These are phyloP conservation scores for Cystobasidiaceae sp. DNA, from an alignment of 1,284 basidiomycete genomes.

Conservation along the genomic window DNA sequence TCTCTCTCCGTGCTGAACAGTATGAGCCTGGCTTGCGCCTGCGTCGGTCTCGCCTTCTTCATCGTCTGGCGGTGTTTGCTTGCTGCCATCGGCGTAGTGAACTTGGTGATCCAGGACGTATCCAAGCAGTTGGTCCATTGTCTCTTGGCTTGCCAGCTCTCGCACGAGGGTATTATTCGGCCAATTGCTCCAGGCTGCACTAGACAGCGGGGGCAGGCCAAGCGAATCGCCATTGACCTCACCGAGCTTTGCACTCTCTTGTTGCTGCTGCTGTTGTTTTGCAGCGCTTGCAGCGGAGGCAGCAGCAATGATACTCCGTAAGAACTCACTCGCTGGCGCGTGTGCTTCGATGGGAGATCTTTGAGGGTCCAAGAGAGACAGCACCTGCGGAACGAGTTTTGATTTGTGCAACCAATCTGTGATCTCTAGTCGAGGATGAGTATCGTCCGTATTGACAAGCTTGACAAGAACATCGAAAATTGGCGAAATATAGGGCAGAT, in stretches of 20 bases:
- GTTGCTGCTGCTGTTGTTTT: slow-evolving; percentile 42
- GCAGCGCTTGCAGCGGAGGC: slow-evolving; percentile 76
- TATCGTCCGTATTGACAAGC: slow-evolving; percentile 86
- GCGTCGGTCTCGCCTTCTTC: too few relatives aligned
- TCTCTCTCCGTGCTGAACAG: too few relatives aligned
- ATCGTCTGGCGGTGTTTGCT: too few relatives aligned
- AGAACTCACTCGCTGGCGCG: slow-evolving; percentile 79
- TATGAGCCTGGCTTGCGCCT: too few relatives aligned
- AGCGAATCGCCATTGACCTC: slow-evolving; percentile 41
- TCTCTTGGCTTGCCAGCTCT: slow-evolving; percentile 74
- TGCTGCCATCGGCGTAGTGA: too few relatives aligned
- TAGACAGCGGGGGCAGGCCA: slow-evolving; percentile 44
- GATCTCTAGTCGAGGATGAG: slow-evolving; percentile 71
- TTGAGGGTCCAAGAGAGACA: slow-evolving; percentile 73
- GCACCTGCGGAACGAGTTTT: slow-evolving; percentile 72
- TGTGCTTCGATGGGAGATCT: slow-evolving; percentile 71
- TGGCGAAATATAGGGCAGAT: slow-evolving; percentile 65
- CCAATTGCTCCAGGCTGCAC: slow-evolving; percentile 32
- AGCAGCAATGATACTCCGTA: slow-evolving; percentile 92
- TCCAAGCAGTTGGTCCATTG: slow-evolving; percentile 64
- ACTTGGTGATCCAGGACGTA: slow-evolving; percentile 81
- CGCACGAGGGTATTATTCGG: slow-evolving; percentile 72
- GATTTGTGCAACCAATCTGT: slow-evolving; percentile 61
- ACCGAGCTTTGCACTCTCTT: slow-evolving; percentile 18
- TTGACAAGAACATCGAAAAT: slow-evolving; percentile 88